Conservation (phyloP, 78 protist species). For the Isochrysis galbana region DNA sequence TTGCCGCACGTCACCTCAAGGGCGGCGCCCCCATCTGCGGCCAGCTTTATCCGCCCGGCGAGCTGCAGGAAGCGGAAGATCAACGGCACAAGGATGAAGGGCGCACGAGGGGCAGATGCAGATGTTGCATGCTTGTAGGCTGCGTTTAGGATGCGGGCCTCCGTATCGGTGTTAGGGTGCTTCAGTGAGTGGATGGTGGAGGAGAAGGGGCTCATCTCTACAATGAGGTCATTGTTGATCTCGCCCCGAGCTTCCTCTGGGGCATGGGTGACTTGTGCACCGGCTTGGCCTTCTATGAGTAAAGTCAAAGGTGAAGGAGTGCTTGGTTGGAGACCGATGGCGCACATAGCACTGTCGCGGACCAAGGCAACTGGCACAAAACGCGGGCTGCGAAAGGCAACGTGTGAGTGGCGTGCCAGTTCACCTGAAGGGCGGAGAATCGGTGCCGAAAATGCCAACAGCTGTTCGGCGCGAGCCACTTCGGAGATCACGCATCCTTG, state of each 20-base stretch:
- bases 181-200: slow-evolving; percentile 67
- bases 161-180: not conserved
- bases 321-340: too few species aligned
- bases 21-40: not conserved
- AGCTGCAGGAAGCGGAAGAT: slow-evolving; percentile 24
- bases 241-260: slow-evolving; percentile 61
- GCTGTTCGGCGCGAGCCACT: not conserved
- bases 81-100: slow-evolving; percentile 40
- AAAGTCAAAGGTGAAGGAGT: too few species aligned
- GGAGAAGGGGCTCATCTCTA: slow-evolving; percentile 80
- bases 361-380: too few species aligned
- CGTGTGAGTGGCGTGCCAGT: too few species aligned
- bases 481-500: not conserved
- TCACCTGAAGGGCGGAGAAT: too few species aligned
- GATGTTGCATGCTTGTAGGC: slow-evolving; percentile 39
- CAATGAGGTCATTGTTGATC: slow-evolving; percentile 73
- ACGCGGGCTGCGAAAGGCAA: too few species aligned
- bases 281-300: too few species aligned
- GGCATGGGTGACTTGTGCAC: slow-evolving; percentile 48
- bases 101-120: slow-evolving; percentile 39
- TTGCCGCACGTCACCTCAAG: not conserved
- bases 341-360: too few species aligned
- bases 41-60: not conserved
- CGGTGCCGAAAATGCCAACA: slow-evolving; percentile 62
- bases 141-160: not conserved